Evolutionary conservation across 441 rosid genomes (phyloP).

Genomic region (Macaranga tanarius): DNA sequence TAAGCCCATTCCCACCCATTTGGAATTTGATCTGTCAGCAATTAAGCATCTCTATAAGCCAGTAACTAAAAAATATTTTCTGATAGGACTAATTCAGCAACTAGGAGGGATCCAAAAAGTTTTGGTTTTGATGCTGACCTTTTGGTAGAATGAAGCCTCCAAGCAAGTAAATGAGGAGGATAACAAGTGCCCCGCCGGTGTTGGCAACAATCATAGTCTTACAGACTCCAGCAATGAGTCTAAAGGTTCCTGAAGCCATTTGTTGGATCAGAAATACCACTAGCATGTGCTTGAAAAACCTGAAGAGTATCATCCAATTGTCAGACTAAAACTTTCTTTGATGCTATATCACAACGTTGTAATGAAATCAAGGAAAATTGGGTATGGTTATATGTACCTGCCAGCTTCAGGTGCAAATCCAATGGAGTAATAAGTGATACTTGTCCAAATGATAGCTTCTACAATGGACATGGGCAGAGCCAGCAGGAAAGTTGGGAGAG

Average conservation of each 20-base stretch:
- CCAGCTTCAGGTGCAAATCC: conserved; percentile 79
- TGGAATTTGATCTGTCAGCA: conserved; percentile 47
- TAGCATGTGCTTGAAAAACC: conserved; percentile 75
- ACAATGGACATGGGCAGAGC: conserved; percentile 60
- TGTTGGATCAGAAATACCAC: conserved; percentile 67
- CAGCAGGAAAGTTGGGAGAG: conserved; percentile 64
- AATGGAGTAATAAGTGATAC: conserved; percentile 55
- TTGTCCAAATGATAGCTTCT: conserved; percentile 65
- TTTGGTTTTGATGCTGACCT: conserved; percentile 29
- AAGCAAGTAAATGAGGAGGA: conserved; percentile 62
- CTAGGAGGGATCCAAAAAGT: background rate
- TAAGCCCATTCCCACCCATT: conserved; percentile 83
- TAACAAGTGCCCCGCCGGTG: conserved; percentile 66
- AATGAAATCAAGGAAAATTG: background rate
- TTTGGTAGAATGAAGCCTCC: conserved; percentile 82
- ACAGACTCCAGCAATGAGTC: conserved; percentile 68
- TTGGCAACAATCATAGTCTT: conserved; percentile 79
- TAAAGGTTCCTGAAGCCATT: conserved; percentile 77
- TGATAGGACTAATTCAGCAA: background rate
- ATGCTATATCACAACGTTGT: background rate
- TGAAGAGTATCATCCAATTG: conserved; percentile 21
- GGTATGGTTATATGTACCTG: conserved; percentile 40
- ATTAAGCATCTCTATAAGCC: background rate
- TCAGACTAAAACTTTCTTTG: no score
- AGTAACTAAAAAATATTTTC: background rate